These are phyloP conservation scores for Candida silvicultrix DNA, from an alignment of 805 yeast genomes.

Conservation along the genomic window DNA sequence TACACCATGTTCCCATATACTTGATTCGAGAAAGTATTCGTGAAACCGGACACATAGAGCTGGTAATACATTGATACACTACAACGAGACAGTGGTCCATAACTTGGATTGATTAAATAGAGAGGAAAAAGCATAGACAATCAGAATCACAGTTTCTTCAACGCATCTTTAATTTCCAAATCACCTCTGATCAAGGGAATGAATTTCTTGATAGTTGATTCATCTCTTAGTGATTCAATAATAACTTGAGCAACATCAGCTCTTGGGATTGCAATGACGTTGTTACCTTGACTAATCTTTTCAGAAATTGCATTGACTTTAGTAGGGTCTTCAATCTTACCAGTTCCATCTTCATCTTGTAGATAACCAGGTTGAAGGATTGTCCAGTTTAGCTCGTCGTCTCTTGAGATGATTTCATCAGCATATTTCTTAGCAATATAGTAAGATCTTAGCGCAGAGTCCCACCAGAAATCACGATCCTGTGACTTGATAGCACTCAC, in stretches of 20 bases:
- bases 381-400: conserved; percentile 40
- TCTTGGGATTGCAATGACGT: conserved; percentile 27
- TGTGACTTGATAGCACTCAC: conserved; percentile 53
- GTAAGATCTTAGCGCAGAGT: conserved; percentile 36
- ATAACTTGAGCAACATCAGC: conserved; percentile 51
- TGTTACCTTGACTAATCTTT: not conserved
- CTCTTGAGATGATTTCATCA: conserved; percentile 37
- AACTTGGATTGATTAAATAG: no score
- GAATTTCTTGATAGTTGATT: conserved; percentile 34
- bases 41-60: no score
- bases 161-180: conserved; percentile 14
- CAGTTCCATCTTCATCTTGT: conserved; percentile 34
- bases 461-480: conserved; percentile 39
- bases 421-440: conserved; percentile 60
- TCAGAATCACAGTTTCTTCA: no score
- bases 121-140: no score
- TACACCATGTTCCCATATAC: no score
- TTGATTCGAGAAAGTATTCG: no score
- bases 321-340: conserved; percentile 32
- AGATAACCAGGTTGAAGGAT: conserved; percentile 49
- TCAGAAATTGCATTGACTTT: conserved; percentile 11
- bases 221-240: conserved; percentile 29
- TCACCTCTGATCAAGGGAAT: conserved; percentile 41
- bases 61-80: no score
- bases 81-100: no score